Evolutionary conservation across 2,329 filamentous ascomycete genomes (phyloP).

Genomic region (Diaporthe longicolla): DNA sequence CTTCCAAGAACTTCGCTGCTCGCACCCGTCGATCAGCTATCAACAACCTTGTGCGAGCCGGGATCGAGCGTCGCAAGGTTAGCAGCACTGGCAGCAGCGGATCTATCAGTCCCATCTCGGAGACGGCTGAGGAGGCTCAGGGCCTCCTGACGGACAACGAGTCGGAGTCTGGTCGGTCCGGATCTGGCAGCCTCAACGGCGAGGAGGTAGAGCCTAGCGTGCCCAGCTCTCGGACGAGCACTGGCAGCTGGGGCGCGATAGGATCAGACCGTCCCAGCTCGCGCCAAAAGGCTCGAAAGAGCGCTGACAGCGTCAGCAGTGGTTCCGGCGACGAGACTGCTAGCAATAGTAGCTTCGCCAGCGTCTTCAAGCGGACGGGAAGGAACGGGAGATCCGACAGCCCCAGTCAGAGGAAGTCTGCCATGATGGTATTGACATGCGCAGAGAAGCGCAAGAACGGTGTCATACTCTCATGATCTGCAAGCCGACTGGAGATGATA

Average conservation of each 20-base stretch:
- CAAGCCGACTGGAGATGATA: neutral
- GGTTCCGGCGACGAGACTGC: constrained; percentile 66
- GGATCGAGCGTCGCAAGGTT: constrained; percentile 85
- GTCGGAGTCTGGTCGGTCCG: constrained; percentile 78
- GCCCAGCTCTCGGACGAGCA: constrained; percentile 83
- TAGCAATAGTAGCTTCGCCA: constrained; percentile 73
- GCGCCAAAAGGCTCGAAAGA: constrained; percentile 75
- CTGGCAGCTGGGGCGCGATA: constrained; percentile 82
- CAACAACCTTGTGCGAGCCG: constrained; percentile 90
- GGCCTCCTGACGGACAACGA: constrained; percentile 81
- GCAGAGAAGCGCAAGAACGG: constrained; percentile 89
- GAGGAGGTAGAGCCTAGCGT: constrained; percentile 75
- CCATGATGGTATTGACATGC: constrained; percentile 88
- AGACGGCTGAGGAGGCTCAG: constrained; percentile 77
- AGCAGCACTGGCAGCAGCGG: constrained; percentile 80
- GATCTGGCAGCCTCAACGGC: constrained; percentile 85
- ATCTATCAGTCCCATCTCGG: constrained; percentile 91
- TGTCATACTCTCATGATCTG: constrained; percentile 42
- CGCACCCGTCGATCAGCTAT: constrained; percentile 93
- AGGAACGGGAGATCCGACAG: constrained; percentile 67
- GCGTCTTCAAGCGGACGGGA: constrained; percentile 74
- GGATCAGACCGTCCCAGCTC: constrained; percentile 86
- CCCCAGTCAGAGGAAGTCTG: constrained; percentile 80
- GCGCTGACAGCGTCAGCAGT: constrained; percentile 76
- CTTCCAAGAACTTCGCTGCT: constrained; percentile 96